phyloP scores from a whole-genome alignment of 306 rosid species.

The Arachis stenosperma region DNA sequence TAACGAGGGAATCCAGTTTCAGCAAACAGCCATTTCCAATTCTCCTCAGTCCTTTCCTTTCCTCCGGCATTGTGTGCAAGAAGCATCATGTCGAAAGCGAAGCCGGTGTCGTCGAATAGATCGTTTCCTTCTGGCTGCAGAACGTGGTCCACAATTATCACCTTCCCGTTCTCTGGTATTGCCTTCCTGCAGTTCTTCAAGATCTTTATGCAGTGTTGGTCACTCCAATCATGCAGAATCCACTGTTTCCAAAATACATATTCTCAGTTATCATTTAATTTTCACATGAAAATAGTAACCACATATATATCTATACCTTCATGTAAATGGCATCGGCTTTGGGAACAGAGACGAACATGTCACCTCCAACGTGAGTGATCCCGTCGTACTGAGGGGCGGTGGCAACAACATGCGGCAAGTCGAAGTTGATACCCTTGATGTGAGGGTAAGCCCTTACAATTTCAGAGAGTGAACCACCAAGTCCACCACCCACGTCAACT shows the following conservation, averaged over 20 bases:
- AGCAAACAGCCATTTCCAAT: constrained; percentile 56
- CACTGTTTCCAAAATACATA: constrained; percentile 42
- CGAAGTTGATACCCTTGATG: constrained; percentile 52
- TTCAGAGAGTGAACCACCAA: constrained; percentile 55
- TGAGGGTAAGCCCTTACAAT: constrained; percentile 54
- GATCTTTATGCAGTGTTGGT: constrained; percentile 59
- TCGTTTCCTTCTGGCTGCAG: constrained; percentile 47
- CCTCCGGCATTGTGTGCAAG: constrained; percentile 56
- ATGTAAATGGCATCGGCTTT: constrained; percentile 55
- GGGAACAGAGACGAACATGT: constrained; percentile 52
- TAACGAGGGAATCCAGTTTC: constrained; percentile 57
- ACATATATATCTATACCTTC: constrained; percentile 34
- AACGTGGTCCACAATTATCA: constrained; percentile 55
- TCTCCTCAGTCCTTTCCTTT: constrained; percentile 55
- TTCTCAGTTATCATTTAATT: no score
- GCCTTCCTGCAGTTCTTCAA: constrained; percentile 61
- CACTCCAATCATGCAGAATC: constrained; percentile 77
- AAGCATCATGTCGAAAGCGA: constrained; percentile 57
- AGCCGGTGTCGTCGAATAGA: constrained; percentile 45
- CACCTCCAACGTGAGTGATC: constrained; percentile 53
- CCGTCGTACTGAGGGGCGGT: constrained; percentile 49
- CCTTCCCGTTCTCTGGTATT: constrained; percentile 52
- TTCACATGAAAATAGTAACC: no score
- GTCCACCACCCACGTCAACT: constrained; percentile 57
- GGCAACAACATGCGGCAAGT: constrained; percentile 51